A percentile compares a stretch with the other conserved stretches of the same genome.
phyloP scores from a whole-genome alignment of 768 basidiomycete genomes.

The Tephrocybe sp. region DNA sequence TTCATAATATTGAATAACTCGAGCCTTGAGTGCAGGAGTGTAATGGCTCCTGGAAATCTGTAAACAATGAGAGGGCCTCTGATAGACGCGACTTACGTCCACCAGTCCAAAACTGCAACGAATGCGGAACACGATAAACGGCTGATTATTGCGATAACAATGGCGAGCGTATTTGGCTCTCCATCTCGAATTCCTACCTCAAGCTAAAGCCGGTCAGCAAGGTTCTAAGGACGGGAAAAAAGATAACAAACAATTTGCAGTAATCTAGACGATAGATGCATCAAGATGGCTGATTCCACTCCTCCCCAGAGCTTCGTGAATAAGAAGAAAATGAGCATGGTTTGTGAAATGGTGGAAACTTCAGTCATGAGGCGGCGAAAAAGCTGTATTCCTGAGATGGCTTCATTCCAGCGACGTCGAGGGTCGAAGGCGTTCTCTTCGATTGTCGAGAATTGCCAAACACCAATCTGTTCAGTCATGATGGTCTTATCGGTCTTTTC shows the following conservation, averaged over 20 bases:
- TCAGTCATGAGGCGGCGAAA: conserved; percentile 22
- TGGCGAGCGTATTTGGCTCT: conserved; percentile 15
- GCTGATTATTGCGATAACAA: conserved; percentile 16
- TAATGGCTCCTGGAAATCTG: conserved; percentile 9
- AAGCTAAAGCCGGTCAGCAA: conserved; percentile 14
- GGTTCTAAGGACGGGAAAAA: background rate
- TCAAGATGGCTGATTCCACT: conserved; percentile 23
- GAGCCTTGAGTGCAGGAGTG: conserved; percentile 13
- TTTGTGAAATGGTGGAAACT: conserved; percentile 20
- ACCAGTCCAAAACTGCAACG: conserved; percentile 21
- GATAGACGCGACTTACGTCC: conserved; percentile 18
- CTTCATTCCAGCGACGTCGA: conserved; percentile 3
- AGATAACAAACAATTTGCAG: conserved; percentile 19
- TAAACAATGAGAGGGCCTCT: background rate
- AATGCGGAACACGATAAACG: conserved; percentile 19
- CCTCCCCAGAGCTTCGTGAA: conserved; percentile 24
- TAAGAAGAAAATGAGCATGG: conserved; percentile 20
- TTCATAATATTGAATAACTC: conserved; percentile 25
- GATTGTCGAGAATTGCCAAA: conserved; percentile 18
- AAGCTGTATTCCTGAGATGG: conserved; percentile 16
- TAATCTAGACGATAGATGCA: conserved; percentile 24
- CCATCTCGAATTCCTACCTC: conserved; percentile 21
- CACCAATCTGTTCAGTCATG: conserved; percentile 20
- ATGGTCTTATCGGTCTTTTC: background rate
- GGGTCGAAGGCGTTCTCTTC: conserved; percentile 10